Conservation (phyloP, 352 stramenopile genomes). For the Discostella stelligera region DNA sequence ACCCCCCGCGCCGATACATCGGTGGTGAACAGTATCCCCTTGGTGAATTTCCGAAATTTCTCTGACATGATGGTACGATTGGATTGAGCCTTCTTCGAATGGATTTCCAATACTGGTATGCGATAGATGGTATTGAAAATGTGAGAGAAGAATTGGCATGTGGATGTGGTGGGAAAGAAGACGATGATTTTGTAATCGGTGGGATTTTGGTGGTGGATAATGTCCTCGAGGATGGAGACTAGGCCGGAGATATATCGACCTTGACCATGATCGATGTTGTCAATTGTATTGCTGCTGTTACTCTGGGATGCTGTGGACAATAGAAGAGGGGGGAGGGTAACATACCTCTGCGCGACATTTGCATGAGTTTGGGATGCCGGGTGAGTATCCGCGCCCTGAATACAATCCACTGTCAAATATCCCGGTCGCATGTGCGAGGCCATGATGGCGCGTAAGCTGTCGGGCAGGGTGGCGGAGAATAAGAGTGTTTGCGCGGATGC, state of each 20-base stretch:
- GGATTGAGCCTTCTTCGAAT: constrained; percentile 93
- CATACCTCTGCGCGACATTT: constrained; percentile 41
- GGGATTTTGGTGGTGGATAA: constrained; percentile 42
- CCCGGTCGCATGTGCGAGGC: constrained; percentile 42
- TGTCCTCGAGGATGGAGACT: constrained; percentile 43
- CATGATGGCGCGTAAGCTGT: constrained; percentile 87
- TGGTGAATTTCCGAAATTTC: constrained; percentile 85
- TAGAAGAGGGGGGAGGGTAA: constrained; percentile 47
- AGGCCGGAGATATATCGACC: constrained; percentile 53
- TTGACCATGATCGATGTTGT: constrained; percentile 16
- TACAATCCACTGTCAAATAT: constrained; percentile 63
- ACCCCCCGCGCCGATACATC: constrained; percentile 91
- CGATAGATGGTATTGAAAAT: constrained; percentile 83
- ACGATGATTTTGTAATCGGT: constrained; percentile 92
- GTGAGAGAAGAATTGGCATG: constrained; percentile 77
- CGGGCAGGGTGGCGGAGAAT: constrained; percentile 93
- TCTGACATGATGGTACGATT: constrained; percentile 87
- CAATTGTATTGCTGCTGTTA: not conserved
- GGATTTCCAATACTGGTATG: constrained; percentile 89
- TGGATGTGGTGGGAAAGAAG: constrained; percentile 78
- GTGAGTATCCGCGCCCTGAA: constrained; percentile 50
- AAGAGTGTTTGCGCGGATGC: constrained; percentile 87
- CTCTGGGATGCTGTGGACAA: not conserved
- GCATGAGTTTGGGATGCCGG: constrained; percentile 30
- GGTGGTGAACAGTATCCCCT: constrained; percentile 90